Percentiles rank a stretch among this genome's conserved stretches.
Conservation (phyloP, 345 rosid species). For the Trapa bicornis region DNA sequence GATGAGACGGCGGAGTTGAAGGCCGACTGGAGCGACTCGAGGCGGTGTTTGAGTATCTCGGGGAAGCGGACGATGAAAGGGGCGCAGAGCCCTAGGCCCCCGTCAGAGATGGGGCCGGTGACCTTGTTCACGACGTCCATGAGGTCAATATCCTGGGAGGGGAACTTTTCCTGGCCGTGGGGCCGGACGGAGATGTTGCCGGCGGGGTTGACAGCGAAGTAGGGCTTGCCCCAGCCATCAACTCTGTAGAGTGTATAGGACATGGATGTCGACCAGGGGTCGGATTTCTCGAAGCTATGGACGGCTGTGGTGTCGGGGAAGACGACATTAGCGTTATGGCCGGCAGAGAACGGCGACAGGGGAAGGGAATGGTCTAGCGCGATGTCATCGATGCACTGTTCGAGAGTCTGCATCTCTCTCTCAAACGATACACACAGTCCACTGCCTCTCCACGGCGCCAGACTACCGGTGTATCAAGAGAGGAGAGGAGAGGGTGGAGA, state of each 20-base stretch:
- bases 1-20: conserved; percentile 4
- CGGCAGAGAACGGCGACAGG: background rate
- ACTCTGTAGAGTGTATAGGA: conserved; percentile 1
- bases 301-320: background rate
- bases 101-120: background rate
- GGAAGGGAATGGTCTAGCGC: background rate
- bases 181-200: conserved; percentile 8
- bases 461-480: no score
- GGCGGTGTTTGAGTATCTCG: conserved; percentile 4
- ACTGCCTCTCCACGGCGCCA: background rate
- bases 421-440: background rate
- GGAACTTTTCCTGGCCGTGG: background rate
- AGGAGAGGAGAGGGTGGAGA: no score
- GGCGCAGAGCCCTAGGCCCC: conserved; percentile 1
- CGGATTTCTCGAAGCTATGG: background rate
- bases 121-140: conserved; percentile 4
- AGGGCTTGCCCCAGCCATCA: conserved; percentile 4
- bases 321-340: background rate
- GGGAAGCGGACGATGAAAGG: conserved; percentile 7
- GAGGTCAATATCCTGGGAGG: conserved; percentile 3
- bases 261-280: conserved; percentile 2
- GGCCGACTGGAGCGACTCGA: conserved; percentile 6
- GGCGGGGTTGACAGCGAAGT: conserved; percentile 8
- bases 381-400: background rate
- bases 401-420: background rate